phyloP scores from a whole-genome alignment of 2,329 filamentous ascomycete species.

The Epichloe baconii region DNA sequence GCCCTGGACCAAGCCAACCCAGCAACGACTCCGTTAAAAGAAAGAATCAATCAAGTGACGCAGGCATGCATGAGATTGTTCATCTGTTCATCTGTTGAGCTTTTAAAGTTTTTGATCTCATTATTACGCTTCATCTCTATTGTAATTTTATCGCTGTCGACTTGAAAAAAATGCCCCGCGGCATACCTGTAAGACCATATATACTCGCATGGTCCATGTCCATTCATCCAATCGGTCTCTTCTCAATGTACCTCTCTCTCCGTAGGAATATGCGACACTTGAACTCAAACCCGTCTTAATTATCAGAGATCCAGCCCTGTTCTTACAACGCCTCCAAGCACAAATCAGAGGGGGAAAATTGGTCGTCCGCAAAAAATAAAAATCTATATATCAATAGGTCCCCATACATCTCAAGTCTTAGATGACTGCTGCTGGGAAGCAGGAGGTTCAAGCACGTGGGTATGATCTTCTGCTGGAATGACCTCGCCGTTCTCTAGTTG shows the following conservation, averaged over 20 bases:
- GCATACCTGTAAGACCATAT: neutral
- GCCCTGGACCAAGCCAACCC: neutral
- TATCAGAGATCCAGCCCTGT: neutral
- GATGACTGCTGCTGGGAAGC: conserved; percentile 24
- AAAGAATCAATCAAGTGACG: too few relatives aligned
- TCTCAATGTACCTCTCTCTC: neutral
- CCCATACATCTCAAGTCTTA: conserved; percentile 7
- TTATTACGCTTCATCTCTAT: neutral
- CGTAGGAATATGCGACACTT: neutral
- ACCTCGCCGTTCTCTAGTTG: conserved; percentile 61
- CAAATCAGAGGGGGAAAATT: neutral
- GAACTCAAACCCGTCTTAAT: neutral
- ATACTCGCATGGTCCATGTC: neutral
- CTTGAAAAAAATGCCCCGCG: neutral
- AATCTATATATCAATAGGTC: neutral
- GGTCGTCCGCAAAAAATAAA: neutral
- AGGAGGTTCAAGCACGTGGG: conserved; percentile 71
- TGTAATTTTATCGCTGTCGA: neutral
- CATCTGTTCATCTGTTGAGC: too few relatives aligned
- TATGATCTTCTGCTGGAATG: conserved; percentile 62
- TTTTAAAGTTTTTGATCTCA: neutral
- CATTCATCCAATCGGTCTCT: neutral
- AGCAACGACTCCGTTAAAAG: neutral
- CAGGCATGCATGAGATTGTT: too few relatives aligned
- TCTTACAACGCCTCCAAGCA: neutral